These are phyloP conservation scores for Orbilia javanica DNA, from an alignment of 2,329 filamentous ascomycete species.

Conservation along the genomic window DNA sequence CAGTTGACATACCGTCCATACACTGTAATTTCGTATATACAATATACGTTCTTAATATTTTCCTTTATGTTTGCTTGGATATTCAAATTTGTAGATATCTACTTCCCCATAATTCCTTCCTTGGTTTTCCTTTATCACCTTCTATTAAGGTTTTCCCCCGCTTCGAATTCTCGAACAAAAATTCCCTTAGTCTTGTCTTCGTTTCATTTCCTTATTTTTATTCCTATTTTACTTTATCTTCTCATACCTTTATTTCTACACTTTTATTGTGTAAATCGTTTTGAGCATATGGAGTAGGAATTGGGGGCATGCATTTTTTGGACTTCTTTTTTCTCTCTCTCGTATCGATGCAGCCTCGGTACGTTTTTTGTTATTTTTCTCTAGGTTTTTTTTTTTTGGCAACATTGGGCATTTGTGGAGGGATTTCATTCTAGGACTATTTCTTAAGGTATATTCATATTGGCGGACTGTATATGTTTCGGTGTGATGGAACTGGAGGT, in stretches of 20 bases:
- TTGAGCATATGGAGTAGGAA: slow-evolving; percentile 44
- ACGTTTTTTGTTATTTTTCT: neutral
- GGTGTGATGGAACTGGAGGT: neutral
- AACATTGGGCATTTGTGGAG: slow-evolving; percentile 41
- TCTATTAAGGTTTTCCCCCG: neutral
- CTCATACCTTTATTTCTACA: neutral
- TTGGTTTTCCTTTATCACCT: neutral
- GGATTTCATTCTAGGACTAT: slow-evolving; percentile 11
- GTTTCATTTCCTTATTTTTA: slow-evolving; percentile 5
- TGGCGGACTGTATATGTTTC: neutral
- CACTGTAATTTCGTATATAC: slow-evolving; percentile 37
- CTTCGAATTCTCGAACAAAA: neutral
- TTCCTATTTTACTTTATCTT: neutral
- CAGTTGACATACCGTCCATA: neutral
- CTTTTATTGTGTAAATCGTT: slow-evolving; percentile 5
- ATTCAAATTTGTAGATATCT: slow-evolving; percentile 35
- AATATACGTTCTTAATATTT: slow-evolving; percentile 37
- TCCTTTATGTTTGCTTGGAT: neutral
- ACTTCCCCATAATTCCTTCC: neutral
- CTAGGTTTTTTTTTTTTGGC: neutral
- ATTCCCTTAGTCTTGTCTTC: slow-evolving; percentile 1
- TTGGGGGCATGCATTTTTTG: slow-evolving; percentile 25
- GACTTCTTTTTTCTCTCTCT: neutral
- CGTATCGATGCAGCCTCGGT: neutral
- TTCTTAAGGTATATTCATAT: slow-evolving; percentile 9